Evolutionary conservation across 208 protist genomes (phyloP), one percentile per base, ranked within the genome.

Genomic region (Leishmania martiniquensis): DNA sequence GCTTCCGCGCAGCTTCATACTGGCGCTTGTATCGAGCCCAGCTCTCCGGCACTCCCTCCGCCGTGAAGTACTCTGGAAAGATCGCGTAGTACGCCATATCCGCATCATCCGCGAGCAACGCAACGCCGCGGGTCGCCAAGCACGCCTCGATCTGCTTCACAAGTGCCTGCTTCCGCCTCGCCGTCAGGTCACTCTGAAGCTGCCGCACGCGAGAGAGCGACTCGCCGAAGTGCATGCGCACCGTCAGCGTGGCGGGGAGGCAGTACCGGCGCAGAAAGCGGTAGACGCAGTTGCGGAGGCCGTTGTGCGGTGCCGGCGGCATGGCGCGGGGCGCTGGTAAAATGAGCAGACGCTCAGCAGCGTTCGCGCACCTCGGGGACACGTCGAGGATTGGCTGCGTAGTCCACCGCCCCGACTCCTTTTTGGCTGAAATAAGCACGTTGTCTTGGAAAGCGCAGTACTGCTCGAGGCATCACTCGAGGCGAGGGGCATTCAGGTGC

Each of bases 401-500:
- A 13, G 67, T 44, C 32, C 34, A n/a, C 59, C 47, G 37, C 1
- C 7, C 57, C 4, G 62, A n/a, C 12, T 84, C 77, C 45, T 84
- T 82, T 60, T 80, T 82, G 45, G 20, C 6, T 42, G 69, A 67
- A 0, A 79, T 45, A 4, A 69, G 5, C 1, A 45, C 37, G 37
- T 44, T 7, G 0, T 22, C 73, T 7, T 83, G 39, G 39, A 59
- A 52, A 20, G 5, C 29, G 29, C n/a, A 57, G 76, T 72, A 86
- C n/a, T 77, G 44, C 13, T 65, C 63, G 4, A 91, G 57, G 60
- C 84, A 91, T 70, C 84, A 85, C 63, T 90, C 87, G 45, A 93
- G 75, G 7, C 87, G 90, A 13, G 91, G 88, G 17, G 73, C 75
- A 70, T 94, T 94, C 55, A 94, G 75, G 57, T 85, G 75, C 17